A percentile compares a stretch with the other conserved stretches of the same genome.
These are phyloP conservation scores for Jaltomata sinuosa DNA, from an alignment of 257 asterid species.

Conservation along the genomic window DNA sequence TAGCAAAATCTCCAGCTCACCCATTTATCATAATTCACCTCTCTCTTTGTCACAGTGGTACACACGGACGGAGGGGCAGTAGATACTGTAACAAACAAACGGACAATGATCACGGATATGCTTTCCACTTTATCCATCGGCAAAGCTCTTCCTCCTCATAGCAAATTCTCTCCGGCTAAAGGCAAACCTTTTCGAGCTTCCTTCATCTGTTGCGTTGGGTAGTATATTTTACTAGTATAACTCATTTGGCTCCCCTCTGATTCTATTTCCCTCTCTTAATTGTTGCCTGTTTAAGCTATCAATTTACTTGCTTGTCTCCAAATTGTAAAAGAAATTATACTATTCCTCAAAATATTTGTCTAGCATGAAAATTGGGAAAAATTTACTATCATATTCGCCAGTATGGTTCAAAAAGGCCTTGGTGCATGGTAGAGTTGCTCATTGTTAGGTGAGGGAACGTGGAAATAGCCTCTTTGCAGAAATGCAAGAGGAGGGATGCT, in stretches of 20 bases:
- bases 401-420: background rate
- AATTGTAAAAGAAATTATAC: background rate
- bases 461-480: background rate
- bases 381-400: background rate
- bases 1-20: background rate
- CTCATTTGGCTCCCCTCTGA: background rate
- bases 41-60: too few relatives aligned
- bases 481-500: background rate
- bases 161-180: background rate
- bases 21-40: too few relatives aligned
- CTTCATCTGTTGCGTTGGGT: background rate
- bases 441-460: background rate
- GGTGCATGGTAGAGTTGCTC: background rate
- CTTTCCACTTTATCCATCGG: background rate
- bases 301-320: background rate
- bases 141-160: background rate
- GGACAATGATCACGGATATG: background rate
- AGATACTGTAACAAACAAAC: background rate
- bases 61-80: background rate
- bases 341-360: background rate
- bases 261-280: background rate
- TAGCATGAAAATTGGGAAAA: background rate
- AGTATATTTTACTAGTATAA: background rate
- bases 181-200: background rate
- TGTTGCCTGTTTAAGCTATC: background rate